Percentiles rank a stretch among this genome's conserved stretches.
Evolutionary conservation across 305 asterid species (phyloP).

Genomic region (Stenogyne calaminthoides): DNA sequence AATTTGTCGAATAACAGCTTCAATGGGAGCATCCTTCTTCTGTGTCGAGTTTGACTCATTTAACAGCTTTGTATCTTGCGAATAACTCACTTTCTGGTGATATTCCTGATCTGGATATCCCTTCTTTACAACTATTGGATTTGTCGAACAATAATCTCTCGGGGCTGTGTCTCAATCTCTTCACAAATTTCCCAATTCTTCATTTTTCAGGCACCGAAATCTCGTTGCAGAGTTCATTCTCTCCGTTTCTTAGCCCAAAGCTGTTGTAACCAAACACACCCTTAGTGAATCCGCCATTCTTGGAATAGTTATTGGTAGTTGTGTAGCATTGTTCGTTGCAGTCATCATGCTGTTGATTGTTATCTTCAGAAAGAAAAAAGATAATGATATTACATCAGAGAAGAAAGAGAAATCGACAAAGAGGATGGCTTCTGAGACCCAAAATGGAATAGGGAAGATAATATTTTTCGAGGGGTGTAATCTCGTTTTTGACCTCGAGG

Average conservation of each 20-base stretch:
- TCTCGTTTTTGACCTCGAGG: slow-evolving; percentile 69
- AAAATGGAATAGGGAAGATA: slow-evolving; percentile 43
- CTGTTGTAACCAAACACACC: slow-evolving; percentile 22
- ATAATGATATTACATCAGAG: slow-evolving; percentile 11
- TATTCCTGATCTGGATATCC: slow-evolving; percentile 57
- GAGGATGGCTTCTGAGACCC: slow-evolving; percentile 45
- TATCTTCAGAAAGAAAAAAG: slow-evolving; percentile 39
- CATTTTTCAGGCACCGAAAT: slow-evolving; percentile 56
- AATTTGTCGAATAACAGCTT: slow-evolving; percentile 59
- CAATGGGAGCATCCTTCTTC: slow-evolving; percentile 57
- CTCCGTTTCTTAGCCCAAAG: slow-evolving; percentile 41
- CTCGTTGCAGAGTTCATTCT: slow-evolving; percentile 19
- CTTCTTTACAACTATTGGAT: slow-evolving; percentile 50
- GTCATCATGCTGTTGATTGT: slow-evolving; percentile 43
- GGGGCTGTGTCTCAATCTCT: slow-evolving; percentile 60
- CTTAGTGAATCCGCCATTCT: slow-evolving; percentile 50
- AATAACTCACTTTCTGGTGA: slow-evolving; percentile 67
- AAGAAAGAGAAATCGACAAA: slow-evolving; percentile 43
- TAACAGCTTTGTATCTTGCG: slow-evolving; percentile 55
- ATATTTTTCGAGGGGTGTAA: slow-evolving; percentile 64
- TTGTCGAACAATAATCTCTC: slow-evolving; percentile 55
- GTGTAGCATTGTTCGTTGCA: slow-evolving; percentile 39
- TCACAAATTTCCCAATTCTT: slow-evolving; percentile 53
- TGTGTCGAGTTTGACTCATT: slow-evolving; percentile 54
- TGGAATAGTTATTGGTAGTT: slow-evolving; percentile 59